phyloP scores from a whole-genome alignment of 441 rosid species.

The Euphorbia schlechtendalii region DNA sequence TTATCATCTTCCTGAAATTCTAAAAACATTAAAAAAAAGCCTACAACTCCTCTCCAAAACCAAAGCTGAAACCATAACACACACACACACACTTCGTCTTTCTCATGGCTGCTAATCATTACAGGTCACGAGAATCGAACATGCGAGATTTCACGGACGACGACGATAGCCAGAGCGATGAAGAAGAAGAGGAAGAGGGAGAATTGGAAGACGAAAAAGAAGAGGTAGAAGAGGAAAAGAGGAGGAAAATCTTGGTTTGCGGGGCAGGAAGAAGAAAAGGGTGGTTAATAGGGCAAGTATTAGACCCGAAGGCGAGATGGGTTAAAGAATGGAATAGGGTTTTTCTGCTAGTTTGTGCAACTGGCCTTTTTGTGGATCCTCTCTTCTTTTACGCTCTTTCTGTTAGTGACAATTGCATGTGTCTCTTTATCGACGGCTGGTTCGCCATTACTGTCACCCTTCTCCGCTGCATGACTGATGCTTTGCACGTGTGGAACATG shows the following conservation, averaged over 20 bases:
- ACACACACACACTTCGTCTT: not conserved
- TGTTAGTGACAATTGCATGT: conserved; percentile 57
- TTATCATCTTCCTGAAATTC: not conserved
- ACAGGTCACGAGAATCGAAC: conserved; percentile 29
- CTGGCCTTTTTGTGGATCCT: conserved; percentile 86
- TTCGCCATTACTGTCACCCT: conserved; percentile 78
- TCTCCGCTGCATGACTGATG: conserved; percentile 89
- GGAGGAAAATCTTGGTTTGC: conserved; percentile 7
- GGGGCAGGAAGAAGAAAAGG: conserved; percentile 28
- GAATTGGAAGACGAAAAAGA: conserved; percentile 15
- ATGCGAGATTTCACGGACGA: conserved; percentile 34
- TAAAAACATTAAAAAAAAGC: not conserved
- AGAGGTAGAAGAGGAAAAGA: conserved; percentile 24
- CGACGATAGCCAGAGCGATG: conserved; percentile 18
- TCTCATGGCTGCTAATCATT: conserved; percentile 19
- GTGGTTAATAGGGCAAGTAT: conserved; percentile 42
- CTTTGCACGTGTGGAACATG: conserved; percentile 78
- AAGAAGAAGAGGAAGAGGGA: conserved; percentile 17
- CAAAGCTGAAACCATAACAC: not conserved
- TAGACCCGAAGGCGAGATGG: conserved; percentile 81
- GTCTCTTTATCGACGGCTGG: conserved; percentile 86
- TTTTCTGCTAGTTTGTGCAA: conserved; percentile 67
- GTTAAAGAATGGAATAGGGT: conserved; percentile 84
- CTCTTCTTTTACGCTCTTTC: conserved; percentile 81
- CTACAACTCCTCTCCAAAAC: too few species aligned